Evolutionary conservation across 257 asterid species (phyloP).

Genomic region (Vinca minor): DNA sequence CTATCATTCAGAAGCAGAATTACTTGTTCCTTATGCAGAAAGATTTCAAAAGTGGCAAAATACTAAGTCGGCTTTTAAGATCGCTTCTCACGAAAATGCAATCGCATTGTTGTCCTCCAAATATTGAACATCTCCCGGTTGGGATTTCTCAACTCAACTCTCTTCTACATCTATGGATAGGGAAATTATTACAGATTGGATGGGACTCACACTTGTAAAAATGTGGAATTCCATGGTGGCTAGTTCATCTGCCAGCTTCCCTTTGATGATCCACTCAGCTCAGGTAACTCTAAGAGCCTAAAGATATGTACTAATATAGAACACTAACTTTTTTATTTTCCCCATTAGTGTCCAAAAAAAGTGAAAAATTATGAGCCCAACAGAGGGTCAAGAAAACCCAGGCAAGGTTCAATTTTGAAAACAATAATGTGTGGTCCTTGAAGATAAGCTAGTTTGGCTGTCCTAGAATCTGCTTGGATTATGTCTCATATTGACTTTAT

Average conservation of each 20-base stretch:
- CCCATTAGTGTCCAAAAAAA: not conserved
- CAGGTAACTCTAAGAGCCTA: not conserved
- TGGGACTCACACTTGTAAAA: not conserved
- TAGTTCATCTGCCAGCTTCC: not conserved
- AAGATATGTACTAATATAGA: constrained; percentile 1
- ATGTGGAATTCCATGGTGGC: not conserved
- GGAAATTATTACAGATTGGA: not conserved
- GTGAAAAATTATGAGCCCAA: not conserved
- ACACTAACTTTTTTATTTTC: not conserved
- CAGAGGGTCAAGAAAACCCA: not conserved
- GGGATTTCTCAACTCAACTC: not conserved
- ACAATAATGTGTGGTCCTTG: constrained; percentile 37
- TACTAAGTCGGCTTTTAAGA: not conserved
- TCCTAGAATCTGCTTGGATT: no score
- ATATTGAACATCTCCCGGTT: not conserved
- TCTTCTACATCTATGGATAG: constrained; percentile 1
- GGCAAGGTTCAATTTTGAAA: constrained; percentile 16
- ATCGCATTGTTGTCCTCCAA: not conserved
- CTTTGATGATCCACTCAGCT: not conserved
- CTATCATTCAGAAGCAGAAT: not conserved
- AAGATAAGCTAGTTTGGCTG: constrained; percentile 30
- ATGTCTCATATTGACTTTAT: no score
- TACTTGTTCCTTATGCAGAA: not conserved
- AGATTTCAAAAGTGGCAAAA: not conserved
- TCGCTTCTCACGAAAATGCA: not conserved